Conservation (phyloP, 768 basidiomycete genomes). For the Xerocomellus dryophilus region DNA sequence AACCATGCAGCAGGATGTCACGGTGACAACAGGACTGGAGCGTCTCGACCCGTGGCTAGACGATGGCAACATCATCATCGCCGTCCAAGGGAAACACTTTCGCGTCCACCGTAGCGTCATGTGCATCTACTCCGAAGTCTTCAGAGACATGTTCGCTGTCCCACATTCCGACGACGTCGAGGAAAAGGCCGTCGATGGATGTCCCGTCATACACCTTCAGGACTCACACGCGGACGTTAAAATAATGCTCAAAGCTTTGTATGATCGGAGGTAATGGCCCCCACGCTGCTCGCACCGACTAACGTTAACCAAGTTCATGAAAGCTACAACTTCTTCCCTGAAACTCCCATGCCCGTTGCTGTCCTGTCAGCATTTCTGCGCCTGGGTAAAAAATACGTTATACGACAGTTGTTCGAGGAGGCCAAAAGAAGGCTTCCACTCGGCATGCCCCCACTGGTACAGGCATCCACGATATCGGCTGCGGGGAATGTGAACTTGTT, state of each 20-base stretch:
- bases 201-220: constrained; percentile 19
- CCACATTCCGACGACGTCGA: constrained; percentile 1
- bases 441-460: neutral
- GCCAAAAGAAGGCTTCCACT: constrained; percentile 4
- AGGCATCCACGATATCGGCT: neutral
- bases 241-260: constrained; percentile 18
- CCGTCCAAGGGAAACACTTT: constrained; percentile 25
- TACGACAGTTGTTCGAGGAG: constrained; percentile 12
- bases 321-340: constrained; percentile 8
- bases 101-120: constrained; percentile 33
- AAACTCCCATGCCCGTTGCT: constrained; percentile 8
- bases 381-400: constrained; percentile 15
- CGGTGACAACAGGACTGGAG: neutral
- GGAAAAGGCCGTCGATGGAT: constrained; percentile 14
- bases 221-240: constrained; percentile 15
- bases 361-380: constrained; percentile 11
- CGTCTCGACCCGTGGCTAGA: constrained; percentile 25
- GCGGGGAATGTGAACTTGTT: neutral
- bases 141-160: constrained; percentile 29
- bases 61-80: constrained; percentile 33
- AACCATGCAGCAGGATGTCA: too few relatives aligned
- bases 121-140: constrained; percentile 27
- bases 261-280: constrained; percentile 14
- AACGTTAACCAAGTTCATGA: neutral
- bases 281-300: neutral